Evolutionary conservation across 2,329 filamentous ascomycete genomes (phyloP).

Genomic region (Hirsutella minnesotensis): DNA sequence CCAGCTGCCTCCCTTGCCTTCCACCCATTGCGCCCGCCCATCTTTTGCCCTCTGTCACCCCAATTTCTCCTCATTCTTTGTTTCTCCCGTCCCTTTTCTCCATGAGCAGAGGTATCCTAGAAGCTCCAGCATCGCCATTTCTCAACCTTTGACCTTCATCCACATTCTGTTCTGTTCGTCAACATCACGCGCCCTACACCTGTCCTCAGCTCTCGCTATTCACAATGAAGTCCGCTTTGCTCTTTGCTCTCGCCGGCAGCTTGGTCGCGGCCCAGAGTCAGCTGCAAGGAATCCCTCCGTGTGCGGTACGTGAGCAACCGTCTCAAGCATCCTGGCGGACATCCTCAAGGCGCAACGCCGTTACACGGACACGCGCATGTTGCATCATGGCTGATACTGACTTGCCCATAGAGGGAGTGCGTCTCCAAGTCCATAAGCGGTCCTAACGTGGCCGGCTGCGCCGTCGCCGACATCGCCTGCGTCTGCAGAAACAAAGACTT

Average conservation of each 20-base stretch:
- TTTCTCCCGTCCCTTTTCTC: too few species aligned
- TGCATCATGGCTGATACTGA: background rate
- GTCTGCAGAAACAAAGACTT: constrained; percentile 29
- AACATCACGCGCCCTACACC: background rate
- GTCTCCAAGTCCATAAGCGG: constrained; percentile 20
- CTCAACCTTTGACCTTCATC: too few species aligned
- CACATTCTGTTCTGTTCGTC: background rate
- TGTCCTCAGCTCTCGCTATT: background rate
- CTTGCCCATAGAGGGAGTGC: constrained; percentile 17
- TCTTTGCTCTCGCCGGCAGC: constrained; percentile 18
- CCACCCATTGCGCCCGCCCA: background rate
- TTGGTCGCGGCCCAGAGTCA: constrained; percentile 20
- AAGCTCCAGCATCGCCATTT: background rate
- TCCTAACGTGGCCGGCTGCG: constrained; percentile 24
- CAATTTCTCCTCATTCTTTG: background rate
- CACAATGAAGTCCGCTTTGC: constrained; percentile 24
- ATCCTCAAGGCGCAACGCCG: too few species aligned
- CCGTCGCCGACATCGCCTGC: constrained; percentile 24
- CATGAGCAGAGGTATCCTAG: too few species aligned
- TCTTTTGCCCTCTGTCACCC: background rate
- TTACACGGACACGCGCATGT: background rate
- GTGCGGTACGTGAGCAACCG: constrained; percentile 22
- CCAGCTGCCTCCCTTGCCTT: background rate
- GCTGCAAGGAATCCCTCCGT: constrained; percentile 19
- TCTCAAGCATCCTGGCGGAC: background rate